Evolutionary conservation across 1,284 basidiomycete species (phyloP), one percentile per base, ranked within the genome.

Genomic region (Irpex sp.): DNA sequence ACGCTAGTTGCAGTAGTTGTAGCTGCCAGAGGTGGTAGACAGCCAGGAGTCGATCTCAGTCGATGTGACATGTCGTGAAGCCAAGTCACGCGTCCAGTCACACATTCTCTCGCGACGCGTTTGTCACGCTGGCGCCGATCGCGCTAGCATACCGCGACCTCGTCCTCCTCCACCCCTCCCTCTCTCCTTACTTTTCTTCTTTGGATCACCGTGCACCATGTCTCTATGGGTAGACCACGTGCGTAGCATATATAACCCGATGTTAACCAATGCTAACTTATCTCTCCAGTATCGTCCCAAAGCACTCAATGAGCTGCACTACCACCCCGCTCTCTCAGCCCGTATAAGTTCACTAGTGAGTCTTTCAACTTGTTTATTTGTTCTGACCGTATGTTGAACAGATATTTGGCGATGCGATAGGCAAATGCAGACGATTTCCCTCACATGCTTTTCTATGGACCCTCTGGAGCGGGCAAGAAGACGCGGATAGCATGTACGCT

Each of bases 361-460:
- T 36, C 8, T 33, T 42, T n/a, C 51, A 45, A 3, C 21, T 12
- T n/a, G n/a, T n/a, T n/a, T n/a, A n/a, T n/a, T n/a, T n/a, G n/a
- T n/a, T n/a, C n/a, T n/a, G n/a, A n/a, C n/a, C n/a, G 42, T 18
- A 5, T 7, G 1, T 52, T 52, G 3, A n/a, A n/a, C 35, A 54
- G 42, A 37, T 18, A 36, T n/a, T 35, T 18, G 21, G 23, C 18
- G 10, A 47, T 45, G 33, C 19, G 21, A 5, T 56, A 93, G 91
- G 87, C 93, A 1, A 82, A 87, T 0, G 91, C 92, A 0, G 92
- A 92, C 2, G 97, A 99, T 79, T 98, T 99, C 71, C 96, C 96
- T 5, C 96, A 99, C 73, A 90, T 97, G 78, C 84, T 99, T 10
- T 98, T 99, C 78, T 99, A 98, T 71, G 97, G 96, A 0, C 97